Conservation (phyloP, 2,329 filamentous ascomycete genomes). For the Aspergillus calidoustus region DNA sequence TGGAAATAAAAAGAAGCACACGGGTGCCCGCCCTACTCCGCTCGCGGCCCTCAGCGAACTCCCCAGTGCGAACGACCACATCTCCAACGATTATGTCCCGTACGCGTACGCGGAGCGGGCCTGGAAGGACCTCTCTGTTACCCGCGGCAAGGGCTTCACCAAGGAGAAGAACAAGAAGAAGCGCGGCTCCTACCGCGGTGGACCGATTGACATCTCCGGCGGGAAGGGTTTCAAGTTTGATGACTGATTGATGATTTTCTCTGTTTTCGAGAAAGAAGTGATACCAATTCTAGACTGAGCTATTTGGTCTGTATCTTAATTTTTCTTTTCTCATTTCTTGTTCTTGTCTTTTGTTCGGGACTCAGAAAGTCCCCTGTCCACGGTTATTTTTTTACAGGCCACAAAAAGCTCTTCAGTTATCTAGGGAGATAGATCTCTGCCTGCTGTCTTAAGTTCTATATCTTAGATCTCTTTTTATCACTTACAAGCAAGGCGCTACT, state of each 20-base stretch:
- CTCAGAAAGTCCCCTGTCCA: neutral
- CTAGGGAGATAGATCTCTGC: constrained; percentile 20
- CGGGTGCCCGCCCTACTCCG: constrained; percentile 68
- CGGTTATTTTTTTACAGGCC: neutral
- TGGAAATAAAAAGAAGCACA: constrained; percentile 47
- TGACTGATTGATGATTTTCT: constrained; percentile 62
- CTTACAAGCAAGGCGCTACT: constrained; percentile 36
- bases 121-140: constrained; percentile 84
- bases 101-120: constrained; percentile 91
- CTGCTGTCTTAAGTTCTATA: constrained; percentile 19
- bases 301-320: neutral
- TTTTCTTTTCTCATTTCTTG: neutral
- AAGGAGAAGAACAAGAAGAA: constrained; percentile 99
- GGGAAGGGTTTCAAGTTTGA: constrained; percentile 95
- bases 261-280: neutral
- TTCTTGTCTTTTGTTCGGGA: neutral
- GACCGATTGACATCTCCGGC: constrained; percentile 78
- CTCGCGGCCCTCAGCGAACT: constrained; percentile 74
- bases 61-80: constrained; percentile 68
- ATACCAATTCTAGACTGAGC: constrained; percentile 14
- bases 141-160: constrained; percentile 94
- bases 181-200: constrained; percentile 86
- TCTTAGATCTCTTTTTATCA: constrained; percentile 23
- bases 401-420: constrained; percentile 11
- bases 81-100: constrained; percentile 79